Base-by-base conservation (phyloP, 108 stramenopile species). In the Discostella pseudostelligera region DNA sequence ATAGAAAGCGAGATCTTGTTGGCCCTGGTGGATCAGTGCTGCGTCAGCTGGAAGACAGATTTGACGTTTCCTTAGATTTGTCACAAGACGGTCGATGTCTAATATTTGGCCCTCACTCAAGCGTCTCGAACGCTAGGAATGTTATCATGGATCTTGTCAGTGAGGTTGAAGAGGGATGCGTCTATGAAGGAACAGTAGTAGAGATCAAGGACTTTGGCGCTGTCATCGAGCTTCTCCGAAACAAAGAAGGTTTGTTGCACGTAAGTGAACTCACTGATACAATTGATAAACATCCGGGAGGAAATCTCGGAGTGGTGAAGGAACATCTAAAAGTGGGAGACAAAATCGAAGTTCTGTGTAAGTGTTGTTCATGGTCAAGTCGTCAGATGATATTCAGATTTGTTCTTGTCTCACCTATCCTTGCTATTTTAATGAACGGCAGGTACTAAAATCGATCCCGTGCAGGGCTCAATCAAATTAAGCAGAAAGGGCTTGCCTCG, bases 121-220 rank as follows among this genome's bases (percentile, higher is more conserved):
- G 81, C 66, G 87, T 87, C 4, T 56, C 46, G 19, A 78, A 84
- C 21, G 87, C 87, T 8, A 83, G 78, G 37, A 58, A 65, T 50
- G 83, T 80, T 10, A 79, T 94, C 32, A 70, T 82, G 65, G 88
- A 89, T 61, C 74, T 94, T 36, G 85, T 86, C 8, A 79, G 83
- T n/a, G 88, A 88, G 42, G 80, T 88, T 12, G 83, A 81, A 64
- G 79, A 70, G 32, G 94, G 93, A 20, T 86, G 83, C 4, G 63
- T 84, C 11, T 82, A 87, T 61, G 81, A 80, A 59, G 95, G 89
- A 4, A 95, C 88, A 8, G 83, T 94, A 14, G 78, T 86, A 42
- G 90, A 93, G 14, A 64, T 96, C 4, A 81, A 89, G 42, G 93
- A 97, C 62, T 95, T 87, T 63, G 95, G 97, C 25, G 87, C 85